phyloP scores from a whole-genome alignment of 2,329 filamentous ascomycete genomes.

The Immersiporthe knoxdaviesiana region DNA sequence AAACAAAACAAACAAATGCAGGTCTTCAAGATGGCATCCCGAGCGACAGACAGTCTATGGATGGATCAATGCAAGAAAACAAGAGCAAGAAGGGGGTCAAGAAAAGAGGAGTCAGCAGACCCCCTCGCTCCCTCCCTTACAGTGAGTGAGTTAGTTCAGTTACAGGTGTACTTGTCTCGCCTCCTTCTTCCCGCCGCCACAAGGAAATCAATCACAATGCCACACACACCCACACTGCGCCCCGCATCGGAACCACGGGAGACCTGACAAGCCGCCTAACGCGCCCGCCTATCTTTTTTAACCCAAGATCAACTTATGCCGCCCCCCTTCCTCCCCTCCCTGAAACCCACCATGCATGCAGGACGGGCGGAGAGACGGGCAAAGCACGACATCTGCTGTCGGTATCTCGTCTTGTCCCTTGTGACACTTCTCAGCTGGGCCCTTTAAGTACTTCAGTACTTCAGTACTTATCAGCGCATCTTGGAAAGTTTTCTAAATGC shows the following conservation, averaged over 20 bases:
- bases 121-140: not conserved
- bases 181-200: not conserved
- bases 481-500: not conserved
- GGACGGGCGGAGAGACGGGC: not conserved
- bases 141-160: not conserved
- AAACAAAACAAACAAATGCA: not conserved
- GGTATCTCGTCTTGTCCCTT: constrained; percentile 5
- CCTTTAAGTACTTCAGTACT: no score
- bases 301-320: not conserved
- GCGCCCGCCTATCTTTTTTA: constrained; percentile 9
- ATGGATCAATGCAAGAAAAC: not conserved
- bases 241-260: not conserved
- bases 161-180: not conserved
- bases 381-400: constrained; percentile 8
- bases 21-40: constrained; percentile 2
- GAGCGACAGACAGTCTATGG: no score
- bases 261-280: constrained; percentile 10
- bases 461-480: not conserved
- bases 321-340: no score
- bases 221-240: not conserved
- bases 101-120: constrained; percentile 7
- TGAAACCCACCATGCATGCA: not conserved
- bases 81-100: not conserved
- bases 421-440: constrained; percentile 1
- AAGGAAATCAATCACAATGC: not conserved